Percentiles rank a stretch among this genome's conserved stretches.
Conservation (phyloP, 1,139 yeast species). For the Nakaseomyces delphensis region DNA sequence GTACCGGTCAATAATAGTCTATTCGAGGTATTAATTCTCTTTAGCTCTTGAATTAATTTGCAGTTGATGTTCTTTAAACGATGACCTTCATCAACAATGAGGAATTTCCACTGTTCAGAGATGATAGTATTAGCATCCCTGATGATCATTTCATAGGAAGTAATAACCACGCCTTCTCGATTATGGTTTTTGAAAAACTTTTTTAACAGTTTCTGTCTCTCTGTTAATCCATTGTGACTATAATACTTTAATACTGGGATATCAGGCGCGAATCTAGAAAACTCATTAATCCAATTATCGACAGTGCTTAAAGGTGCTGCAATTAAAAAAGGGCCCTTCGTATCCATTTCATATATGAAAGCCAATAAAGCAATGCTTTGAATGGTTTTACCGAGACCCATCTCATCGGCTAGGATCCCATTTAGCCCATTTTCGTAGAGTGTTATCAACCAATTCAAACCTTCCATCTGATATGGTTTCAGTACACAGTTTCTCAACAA, state of each 20-base stretch:
- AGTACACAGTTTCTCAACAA: conserved; percentile 57
- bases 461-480: conserved; percentile 81
- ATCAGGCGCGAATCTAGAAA: conserved; percentile 62
- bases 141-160: conserved; percentile 76
- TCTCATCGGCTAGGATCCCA: conserved; percentile 93
- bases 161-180: conserved; percentile 48
- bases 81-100: conserved; percentile 96
- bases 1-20: conserved; percentile 82
- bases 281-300: conserved; percentile 74
- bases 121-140: conserved; percentile 49
- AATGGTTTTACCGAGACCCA: conserved; percentile 91
- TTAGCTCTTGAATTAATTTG: conserved; percentile 59
- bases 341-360: conserved; percentile 69
- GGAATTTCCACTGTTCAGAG: conserved; percentile 56
- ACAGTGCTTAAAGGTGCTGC: conserved; percentile 86
- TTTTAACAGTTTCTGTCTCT: conserved; percentile 39
- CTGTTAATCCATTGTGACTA: conserved; percentile 46
- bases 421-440: conserved; percentile 87
- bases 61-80: conserved; percentile 78
- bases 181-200: conserved; percentile 28
- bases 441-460: conserved; percentile 83
- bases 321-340: conserved; percentile 74
- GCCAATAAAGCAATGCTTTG: conserved; percentile 76
- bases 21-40: conserved; percentile 56
- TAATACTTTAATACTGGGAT: conserved; percentile 56